Evolutionary conservation across 1,284 basidiomycete species (phyloP).

Genomic region (Albatrellus sp.): DNA sequence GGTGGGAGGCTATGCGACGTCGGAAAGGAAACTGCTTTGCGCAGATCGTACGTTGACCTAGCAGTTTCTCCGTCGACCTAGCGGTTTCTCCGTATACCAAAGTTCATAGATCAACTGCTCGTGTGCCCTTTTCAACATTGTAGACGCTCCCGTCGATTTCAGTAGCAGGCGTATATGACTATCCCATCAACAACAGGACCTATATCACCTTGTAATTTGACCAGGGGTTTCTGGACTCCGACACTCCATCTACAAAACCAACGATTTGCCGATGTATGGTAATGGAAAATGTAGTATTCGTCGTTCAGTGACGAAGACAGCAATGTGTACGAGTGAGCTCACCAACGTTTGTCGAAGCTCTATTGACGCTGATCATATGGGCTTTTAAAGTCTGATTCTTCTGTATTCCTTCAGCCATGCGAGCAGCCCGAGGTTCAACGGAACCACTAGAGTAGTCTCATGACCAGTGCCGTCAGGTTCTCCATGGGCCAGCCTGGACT

Average conservation of each 20-base stretch:
- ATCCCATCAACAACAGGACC: constrained; percentile 64
- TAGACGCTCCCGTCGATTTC: constrained; percentile 75
- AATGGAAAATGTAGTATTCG: constrained; percentile 65
- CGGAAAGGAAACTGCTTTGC: constrained; percentile 37
- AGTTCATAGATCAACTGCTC: constrained; percentile 13
- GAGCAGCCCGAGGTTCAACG: constrained; percentile 1
- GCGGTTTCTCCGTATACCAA: neutral
- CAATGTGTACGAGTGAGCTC: constrained; percentile 46
- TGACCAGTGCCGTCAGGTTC: too few relatives aligned
- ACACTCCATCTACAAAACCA: constrained; percentile 11
- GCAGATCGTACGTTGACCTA: constrained; percentile 58
- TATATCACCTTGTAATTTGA: constrained; percentile 52
- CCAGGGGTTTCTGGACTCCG: constrained; percentile 44
- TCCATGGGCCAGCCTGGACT: too few relatives aligned
- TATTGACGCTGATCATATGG: neutral
- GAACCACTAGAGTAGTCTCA: too few relatives aligned
- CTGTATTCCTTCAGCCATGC: constrained; percentile 42
- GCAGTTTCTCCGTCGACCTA: too few relatives aligned
- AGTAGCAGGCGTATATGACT: constrained; percentile 71
- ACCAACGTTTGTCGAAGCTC: neutral
- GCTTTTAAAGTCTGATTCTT: constrained; percentile 35
- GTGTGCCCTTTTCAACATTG: neutral
- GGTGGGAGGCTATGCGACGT: too few relatives aligned
- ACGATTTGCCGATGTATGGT: neutral
- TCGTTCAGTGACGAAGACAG: constrained; percentile 54